phyloP scores from a whole-genome alignment of 108 stramenopile genomes.

The Aurantiochytrium sp. region DNA sequence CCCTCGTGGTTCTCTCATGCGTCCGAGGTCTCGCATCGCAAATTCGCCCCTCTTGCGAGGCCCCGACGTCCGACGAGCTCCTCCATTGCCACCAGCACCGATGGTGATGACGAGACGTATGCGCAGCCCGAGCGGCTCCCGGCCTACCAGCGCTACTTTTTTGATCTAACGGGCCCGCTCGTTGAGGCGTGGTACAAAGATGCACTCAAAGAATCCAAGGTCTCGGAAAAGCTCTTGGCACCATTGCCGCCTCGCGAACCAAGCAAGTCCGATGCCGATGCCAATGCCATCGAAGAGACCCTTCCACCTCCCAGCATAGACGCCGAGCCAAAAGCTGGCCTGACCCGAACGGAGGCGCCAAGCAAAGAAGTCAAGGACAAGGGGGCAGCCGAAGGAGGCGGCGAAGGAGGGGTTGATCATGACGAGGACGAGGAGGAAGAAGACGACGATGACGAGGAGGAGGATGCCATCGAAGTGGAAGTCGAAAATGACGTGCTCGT shows the following conservation, averaged over 20 bases:
- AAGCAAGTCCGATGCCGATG: background rate
- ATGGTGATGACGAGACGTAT: background rate
- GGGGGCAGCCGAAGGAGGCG: background rate
- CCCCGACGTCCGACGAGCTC: background rate
- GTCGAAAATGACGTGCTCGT: background rate
- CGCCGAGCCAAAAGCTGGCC: background rate
- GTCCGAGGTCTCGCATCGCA: background rate
- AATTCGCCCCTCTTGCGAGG: background rate
- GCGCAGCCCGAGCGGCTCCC: background rate
- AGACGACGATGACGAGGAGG: background rate
- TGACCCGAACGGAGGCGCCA: background rate
- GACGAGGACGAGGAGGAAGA: background rate
- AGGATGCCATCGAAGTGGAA: background rate
- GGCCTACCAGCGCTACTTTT: background rate
- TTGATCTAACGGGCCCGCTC: background rate
- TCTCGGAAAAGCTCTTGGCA: too few species aligned
- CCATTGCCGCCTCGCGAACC: background rate
- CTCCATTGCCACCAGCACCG: background rate
- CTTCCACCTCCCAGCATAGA: background rate
- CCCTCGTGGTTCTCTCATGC: background rate
- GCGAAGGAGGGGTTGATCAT: background rate
- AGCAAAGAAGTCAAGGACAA: background rate
- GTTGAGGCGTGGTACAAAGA: slow-evolving; percentile 3
- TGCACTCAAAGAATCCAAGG: background rate
- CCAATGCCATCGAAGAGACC: background rate